Evolutionary conservation across 495 filamentous ascomycete species (phyloP).

Genomic region (Neurospora africana): DNA sequence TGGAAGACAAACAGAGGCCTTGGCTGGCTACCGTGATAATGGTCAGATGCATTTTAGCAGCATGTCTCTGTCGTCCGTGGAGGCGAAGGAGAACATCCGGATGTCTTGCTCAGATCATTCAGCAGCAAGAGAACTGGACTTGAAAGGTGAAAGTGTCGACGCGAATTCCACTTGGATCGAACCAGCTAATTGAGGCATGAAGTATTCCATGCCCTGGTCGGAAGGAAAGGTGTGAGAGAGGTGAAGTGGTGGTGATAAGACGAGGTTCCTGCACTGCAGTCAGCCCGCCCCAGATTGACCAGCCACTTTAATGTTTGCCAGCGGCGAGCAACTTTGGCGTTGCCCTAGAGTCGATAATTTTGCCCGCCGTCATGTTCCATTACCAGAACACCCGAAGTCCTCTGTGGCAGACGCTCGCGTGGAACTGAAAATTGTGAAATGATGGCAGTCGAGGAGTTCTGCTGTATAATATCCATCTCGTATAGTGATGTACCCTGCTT

Average conservation of each 20-base stretch:
- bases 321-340: not conserved
- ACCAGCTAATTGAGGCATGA: not conserved
- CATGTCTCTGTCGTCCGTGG: not conserved
- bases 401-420: not conserved
- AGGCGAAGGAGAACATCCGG: not conserved
- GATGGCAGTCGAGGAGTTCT: not conserved
- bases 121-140: no score
- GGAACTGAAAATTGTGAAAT: not conserved
- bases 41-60: not conserved
- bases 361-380: not conserved
- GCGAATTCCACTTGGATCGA: not conserved
- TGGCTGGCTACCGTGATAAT: not conserved
- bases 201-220: not conserved
- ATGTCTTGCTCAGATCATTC: not conserved
- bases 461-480: not conserved
- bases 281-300: not conserved
- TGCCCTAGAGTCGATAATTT: not conserved
- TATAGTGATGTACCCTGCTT: no score
- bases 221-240: not conserved
- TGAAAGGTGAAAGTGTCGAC: not conserved
- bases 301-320: not conserved
- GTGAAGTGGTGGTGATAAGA: not conserved
- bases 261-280: not conserved
- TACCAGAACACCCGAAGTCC: not conserved
- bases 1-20: not conserved